A percentile compares a stretch with the other conserved stretches of the same genome.
Conservation (phyloP, 108 stramenopile genomes). For the Aureococcus anophagefferens region DNA sequence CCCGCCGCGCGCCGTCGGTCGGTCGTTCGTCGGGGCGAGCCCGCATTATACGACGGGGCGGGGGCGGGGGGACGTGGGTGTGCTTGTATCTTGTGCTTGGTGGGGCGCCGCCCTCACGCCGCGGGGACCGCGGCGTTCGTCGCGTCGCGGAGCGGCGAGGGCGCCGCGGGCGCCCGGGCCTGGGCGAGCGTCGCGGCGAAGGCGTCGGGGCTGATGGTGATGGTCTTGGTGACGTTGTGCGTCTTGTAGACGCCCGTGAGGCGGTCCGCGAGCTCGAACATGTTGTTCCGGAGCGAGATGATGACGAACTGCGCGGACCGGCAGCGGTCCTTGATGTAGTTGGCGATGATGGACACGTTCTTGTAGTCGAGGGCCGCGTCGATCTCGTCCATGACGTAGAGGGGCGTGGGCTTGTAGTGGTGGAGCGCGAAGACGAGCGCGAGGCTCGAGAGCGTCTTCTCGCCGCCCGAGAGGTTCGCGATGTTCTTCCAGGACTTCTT, state of each 20-base stretch:
- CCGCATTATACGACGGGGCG: too few species aligned
- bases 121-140: not conserved
- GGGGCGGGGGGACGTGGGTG: too few species aligned
- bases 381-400: conserved; percentile 99
- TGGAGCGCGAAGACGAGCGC: conserved; percentile 99
- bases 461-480: conserved; percentile 92
- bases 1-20: too few species aligned
- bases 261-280: conserved; percentile 98
- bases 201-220: conserved; percentile 80
- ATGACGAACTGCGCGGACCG: conserved; percentile 98
- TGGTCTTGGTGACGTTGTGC: conserved; percentile 86
- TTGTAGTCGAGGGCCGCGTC: conserved; percentile 99
- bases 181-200: conserved; percentile 8
- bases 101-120: too few species aligned
- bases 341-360: conserved; percentile 97
- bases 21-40: too few species aligned
- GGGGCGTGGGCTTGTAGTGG: conserved; percentile 97
- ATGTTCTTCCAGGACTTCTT: conserved; percentile 99
- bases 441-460: conserved; percentile 93
- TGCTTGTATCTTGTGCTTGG: too few species aligned
- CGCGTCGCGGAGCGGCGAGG: not conserved
- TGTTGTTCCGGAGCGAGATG: conserved; percentile 97
- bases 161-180: too few species aligned
- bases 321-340: conserved; percentile 99
- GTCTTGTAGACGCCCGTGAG: conserved; percentile 98